Evolutionary conservation across 768 basidiomycete species (phyloP).

Genomic region (Boletus patriciae): DNA sequence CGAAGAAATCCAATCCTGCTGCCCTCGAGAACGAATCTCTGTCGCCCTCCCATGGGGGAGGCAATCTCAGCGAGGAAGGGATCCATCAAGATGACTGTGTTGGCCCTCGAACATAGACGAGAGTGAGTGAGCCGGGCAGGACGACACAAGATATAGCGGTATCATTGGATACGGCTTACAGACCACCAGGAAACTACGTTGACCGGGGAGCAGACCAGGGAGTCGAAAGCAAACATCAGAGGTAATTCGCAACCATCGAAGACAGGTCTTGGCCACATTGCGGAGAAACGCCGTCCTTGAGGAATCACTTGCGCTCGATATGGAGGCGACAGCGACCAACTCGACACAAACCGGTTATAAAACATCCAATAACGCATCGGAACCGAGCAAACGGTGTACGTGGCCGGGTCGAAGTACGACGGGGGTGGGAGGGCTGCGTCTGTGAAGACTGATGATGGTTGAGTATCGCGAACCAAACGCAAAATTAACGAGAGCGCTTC

Average conservation of each 20-base stretch:
- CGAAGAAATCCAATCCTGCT: constrained; percentile 30
- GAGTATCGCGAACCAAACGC: constrained; percentile 13
- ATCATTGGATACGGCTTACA: constrained; percentile 12
- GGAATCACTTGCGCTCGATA: neutral
- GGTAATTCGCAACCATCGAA: constrained; percentile 13
- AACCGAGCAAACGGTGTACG: constrained; percentile 41
- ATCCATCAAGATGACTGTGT: constrained; percentile 13
- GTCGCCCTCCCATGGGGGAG: constrained; percentile 45
- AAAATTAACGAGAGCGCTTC: constrained; percentile 25
- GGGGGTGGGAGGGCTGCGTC: constrained; percentile 25
- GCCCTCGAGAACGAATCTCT: constrained; percentile 62
- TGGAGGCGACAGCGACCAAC: constrained; percentile 3
- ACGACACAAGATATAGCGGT: constrained; percentile 6
- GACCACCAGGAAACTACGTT: constrained; percentile 6
- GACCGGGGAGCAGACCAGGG: constrained; percentile 21
- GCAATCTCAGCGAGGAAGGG: constrained; percentile 38
- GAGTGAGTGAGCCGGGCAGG: constrained; percentile 12
- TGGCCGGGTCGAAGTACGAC: constrained; percentile 19
- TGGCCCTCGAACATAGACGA: constrained; percentile 14
- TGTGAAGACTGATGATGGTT: constrained; percentile 20
- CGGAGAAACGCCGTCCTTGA: neutral
- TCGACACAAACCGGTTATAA: constrained; percentile 22
- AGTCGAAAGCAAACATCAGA: constrained; percentile 26
- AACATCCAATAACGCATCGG: constrained; percentile 21
- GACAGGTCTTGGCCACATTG: constrained; percentile 36